Conservation (phyloP, 1,284 basidiomycete species). For the Irpex sp. region DNA sequence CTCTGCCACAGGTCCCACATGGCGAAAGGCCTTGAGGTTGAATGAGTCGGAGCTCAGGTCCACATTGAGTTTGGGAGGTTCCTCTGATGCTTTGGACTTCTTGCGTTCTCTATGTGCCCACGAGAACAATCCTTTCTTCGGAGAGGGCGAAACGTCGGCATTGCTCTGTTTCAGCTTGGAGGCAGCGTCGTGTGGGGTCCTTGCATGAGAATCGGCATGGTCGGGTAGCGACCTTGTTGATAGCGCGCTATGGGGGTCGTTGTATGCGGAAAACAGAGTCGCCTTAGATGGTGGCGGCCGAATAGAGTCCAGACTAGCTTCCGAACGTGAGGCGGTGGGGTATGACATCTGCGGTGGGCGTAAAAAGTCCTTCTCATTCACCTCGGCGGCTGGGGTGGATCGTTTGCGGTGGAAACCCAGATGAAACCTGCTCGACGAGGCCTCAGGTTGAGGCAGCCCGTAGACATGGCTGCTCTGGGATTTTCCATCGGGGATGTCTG, state of each 20-base stretch:
- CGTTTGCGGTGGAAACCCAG: constrained; percentile 31
- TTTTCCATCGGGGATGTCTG: constrained; percentile 16
- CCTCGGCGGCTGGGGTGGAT: constrained; percentile 18
- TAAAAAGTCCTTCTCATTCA: constrained; percentile 16
- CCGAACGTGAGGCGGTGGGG: constrained; percentile 31
- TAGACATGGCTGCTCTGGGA: constrained; percentile 21
- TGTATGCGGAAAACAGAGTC: constrained; percentile 13
- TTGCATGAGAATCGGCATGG: constrained; percentile 11
- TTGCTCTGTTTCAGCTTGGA: constrained; percentile 24
- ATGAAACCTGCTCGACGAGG: constrained; percentile 33
- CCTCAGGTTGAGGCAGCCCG: constrained; percentile 12
- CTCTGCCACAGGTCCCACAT: constrained; percentile 39
- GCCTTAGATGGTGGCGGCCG: constrained; percentile 42
- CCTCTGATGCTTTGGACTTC: constrained; percentile 34
- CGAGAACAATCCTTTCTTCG: constrained; percentile 32
- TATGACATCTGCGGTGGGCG: constrained; percentile 21
- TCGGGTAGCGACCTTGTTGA: constrained; percentile 56
- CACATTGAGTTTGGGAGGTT: constrained; percentile 18
- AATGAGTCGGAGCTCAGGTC: constrained; percentile 28
- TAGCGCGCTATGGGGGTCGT: constrained; percentile 30
- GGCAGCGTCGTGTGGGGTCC: constrained; percentile 6
- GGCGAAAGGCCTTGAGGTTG: constrained; percentile 69
- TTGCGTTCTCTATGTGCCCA: constrained; percentile 41
- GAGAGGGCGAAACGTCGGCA: constrained; percentile 14
- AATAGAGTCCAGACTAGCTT: constrained; percentile 33